Conservation (phyloP, 2,329 filamentous ascomycete genomes). For the Rutstroemia sp. region DNA sequence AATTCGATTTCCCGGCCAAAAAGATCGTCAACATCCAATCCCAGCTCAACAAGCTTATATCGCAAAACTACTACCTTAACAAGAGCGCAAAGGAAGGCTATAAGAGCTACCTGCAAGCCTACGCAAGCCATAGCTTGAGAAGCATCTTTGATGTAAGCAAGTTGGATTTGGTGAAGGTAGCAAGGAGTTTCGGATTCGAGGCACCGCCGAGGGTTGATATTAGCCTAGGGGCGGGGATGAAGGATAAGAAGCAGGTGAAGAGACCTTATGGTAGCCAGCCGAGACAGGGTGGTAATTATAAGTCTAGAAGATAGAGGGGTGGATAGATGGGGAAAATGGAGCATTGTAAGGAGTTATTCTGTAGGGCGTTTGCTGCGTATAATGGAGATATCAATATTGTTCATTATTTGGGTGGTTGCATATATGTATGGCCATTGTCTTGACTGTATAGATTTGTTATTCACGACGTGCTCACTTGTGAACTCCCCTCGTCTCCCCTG, state of each 20-base stretch:
- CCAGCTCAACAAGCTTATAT: conserved; percentile 89
- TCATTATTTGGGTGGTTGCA: too few relatives aligned
- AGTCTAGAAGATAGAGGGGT: conserved; percentile 21
- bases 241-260: conserved; percentile 63
- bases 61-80: conserved; percentile 94
- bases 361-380: too few relatives aligned
- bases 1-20: conserved; percentile 89
- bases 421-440: too few relatives aligned
- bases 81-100: conserved; percentile 75
- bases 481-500: too few relatives aligned
- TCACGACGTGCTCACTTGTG: too few relatives aligned
- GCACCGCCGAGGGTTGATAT: conserved; percentile 75
- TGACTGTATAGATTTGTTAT: too few relatives aligned
- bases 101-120: conserved; percentile 88
- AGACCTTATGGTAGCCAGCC: conserved; percentile 75
- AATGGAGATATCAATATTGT: too few relatives aligned
- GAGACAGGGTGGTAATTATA: conserved; percentile 41
- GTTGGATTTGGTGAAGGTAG: conserved; percentile 74
- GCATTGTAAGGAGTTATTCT: too few relatives aligned
- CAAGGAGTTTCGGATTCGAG: conserved; percentile 75
- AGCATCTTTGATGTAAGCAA: conserved; percentile 82
- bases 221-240: conserved; percentile 67
- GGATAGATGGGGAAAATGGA: background rate
- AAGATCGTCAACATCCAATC: conserved; percentile 88
- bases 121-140: conserved; percentile 76